Percentiles rank a stretch among this genome's conserved stretches.
Conservation (phyloP, 1,284 basidiomycete species). For the Phaffia rhodozyma region DNA sequence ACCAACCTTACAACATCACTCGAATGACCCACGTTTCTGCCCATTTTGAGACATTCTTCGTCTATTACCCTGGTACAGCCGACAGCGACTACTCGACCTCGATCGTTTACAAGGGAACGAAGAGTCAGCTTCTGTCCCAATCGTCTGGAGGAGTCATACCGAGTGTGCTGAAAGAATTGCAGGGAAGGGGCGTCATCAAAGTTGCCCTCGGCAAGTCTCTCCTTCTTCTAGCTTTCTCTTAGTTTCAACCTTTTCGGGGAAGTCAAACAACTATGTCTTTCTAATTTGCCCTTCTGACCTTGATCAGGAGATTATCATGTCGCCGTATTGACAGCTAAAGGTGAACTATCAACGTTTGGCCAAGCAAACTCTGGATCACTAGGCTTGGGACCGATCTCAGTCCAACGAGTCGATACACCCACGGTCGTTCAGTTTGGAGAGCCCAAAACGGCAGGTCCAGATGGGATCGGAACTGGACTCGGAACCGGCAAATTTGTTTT, state of each 20-base stretch:
- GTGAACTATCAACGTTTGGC: slow-evolving; percentile 21
- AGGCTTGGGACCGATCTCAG: too few species aligned
- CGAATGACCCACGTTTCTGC: slow-evolving; percentile 58
- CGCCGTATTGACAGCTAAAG: slow-evolving; percentile 29
- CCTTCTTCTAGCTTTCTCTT: slow-evolving; percentile 52
- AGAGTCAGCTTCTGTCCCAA: slow-evolving; percentile 29
- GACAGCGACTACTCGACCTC: slow-evolving; percentile 35
- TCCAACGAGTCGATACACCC: too few species aligned
- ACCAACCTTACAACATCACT: not conserved
- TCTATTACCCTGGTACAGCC: slow-evolving; percentile 54
- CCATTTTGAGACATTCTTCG: slow-evolving; percentile 63
- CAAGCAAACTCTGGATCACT: too few species aligned
- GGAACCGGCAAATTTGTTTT: too few species aligned
- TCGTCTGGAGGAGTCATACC: slow-evolving; percentile 35
- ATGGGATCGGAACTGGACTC: too few species aligned
- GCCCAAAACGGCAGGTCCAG: too few species aligned
- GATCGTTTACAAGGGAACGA: slow-evolving; percentile 52
- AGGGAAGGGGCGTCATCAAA: slow-evolving; percentile 62
- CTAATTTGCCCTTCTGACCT: not conserved
- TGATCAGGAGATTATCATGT: slow-evolving; percentile 32
- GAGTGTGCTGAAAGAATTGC: slow-evolving; percentile 53
- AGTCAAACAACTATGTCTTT: too few species aligned
- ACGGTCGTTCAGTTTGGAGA: too few species aligned
- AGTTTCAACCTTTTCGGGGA: not conserved
- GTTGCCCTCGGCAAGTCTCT: slow-evolving; percentile 64